A percentile compares a stretch with the other conserved stretches of the same genome.
Conservation (phyloP, 1,284 basidiomycete species). For the Crepidotus sp. region DNA sequence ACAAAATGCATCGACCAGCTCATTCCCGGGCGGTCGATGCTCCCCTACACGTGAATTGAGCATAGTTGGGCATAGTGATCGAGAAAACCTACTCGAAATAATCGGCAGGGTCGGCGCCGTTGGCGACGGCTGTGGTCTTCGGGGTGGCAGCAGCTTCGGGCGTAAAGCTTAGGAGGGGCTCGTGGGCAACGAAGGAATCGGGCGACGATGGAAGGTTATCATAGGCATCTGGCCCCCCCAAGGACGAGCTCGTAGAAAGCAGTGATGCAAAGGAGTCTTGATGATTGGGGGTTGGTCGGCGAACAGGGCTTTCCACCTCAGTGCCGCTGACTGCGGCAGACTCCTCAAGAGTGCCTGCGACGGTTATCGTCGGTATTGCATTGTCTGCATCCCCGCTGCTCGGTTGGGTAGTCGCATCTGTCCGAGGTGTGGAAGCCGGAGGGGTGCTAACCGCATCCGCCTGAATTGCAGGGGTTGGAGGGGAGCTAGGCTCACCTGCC, state of each 20-base stretch:
- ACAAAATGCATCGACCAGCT: slow-evolving; percentile 13
- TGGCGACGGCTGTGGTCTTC: slow-evolving; percentile 4
- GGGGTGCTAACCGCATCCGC: neutral
- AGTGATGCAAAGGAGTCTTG: slow-evolving; percentile 16
- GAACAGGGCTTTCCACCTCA: slow-evolving; percentile 2
- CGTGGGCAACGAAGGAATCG: slow-evolving; percentile 27
- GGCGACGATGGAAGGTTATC: slow-evolving; percentile 29
- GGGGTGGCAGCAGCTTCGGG: slow-evolving; percentile 11
- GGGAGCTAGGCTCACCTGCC: slow-evolving; percentile 1
- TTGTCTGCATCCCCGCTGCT: slow-evolving; percentile 2
- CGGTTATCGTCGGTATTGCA: slow-evolving; percentile 16
- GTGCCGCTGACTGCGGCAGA: slow-evolving; percentile 1
- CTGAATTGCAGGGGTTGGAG: neutral
- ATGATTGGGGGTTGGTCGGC: slow-evolving; percentile 13
- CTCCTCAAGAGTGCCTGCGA: slow-evolving; percentile 6
- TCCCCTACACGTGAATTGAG: slow-evolving; percentile 1
- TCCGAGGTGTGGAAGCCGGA: neutral
- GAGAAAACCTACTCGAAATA: slow-evolving; percentile 11
- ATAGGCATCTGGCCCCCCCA: slow-evolving; percentile 23
- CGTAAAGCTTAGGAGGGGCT: slow-evolving; percentile 25
- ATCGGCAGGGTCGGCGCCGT: slow-evolving; percentile 5
- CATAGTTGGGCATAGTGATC: neutral
- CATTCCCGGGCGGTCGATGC: slow-evolving; percentile 9
- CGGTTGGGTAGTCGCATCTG: slow-evolving; percentile 2
- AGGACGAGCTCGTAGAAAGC: slow-evolving; percentile 18